Base-by-base conservation (phyloP, 306 rosid genomes). In the Adenanthera pavonina region DNA sequence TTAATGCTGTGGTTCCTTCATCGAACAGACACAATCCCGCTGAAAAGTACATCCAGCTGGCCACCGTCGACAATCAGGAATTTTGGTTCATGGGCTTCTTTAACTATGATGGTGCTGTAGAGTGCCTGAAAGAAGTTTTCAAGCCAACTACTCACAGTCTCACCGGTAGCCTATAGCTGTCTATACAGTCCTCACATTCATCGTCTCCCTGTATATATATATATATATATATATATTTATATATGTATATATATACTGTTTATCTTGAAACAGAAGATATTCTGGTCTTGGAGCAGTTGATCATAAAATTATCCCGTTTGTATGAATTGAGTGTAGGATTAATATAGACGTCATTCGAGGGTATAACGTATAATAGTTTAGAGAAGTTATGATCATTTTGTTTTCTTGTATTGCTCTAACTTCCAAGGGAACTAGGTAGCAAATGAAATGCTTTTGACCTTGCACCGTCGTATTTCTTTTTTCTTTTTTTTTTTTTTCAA, bases 81-180 rank as follows among this genome's bases (percentile, higher is more conserved):
- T 93, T 96, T 89, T 96, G 99, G 99, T 93, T 96, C 57, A 91
- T 92, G 99, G 99, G 97, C 7, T 96, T 96, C 84, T 81, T 93
- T 71, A 88, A 87, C 79, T 96, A 96, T 59, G 93, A 85, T 0
- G 89, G 82, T 69, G 97, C 98, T 51, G 84, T 86, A 81, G 86
- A 81, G 17, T 66, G 35, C 85, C 90, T 96, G 76, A 86, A 74
- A 81, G 91, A 86, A 68, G 91, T 92, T 81, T 86, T 44, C 86
- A 86, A 69, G 72, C 86, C 59, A 86, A 75, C 60, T 81, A 69
- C 85, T 73, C 80, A 81, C 85, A 64, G 49, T 64, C 89, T 61
- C 87, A 84, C 53, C 84, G 86, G 84, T 77, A 69, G 62, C 78
- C 8, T 38, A 16, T 40, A 38, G 49, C 72, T 71, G 74, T 77